Base-by-base conservation (phyloP, 2,329 filamentous ascomycete genomes). In the Hypoxylon sp. region DNA sequence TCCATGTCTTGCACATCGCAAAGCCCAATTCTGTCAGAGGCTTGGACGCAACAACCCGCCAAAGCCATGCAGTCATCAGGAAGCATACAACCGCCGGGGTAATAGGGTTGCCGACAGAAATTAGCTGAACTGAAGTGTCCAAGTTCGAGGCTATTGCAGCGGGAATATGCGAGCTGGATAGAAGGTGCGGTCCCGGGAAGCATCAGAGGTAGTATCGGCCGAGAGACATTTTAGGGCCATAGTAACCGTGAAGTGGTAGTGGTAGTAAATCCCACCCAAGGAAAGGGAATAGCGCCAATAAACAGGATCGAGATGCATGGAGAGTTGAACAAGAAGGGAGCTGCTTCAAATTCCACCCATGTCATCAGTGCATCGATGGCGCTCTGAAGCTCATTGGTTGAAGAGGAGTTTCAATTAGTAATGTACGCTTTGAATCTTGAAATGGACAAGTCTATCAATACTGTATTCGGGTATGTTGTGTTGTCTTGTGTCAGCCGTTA, bases 371-470 rank as follows among this genome's bases (percentile, higher is more conserved):
- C 37, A 43, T 43, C 9, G 3, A 23, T 41, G 34, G 27, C 32
- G 1, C 12, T 50, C 14, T 12, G 19, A 21, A 9, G 3, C 11
- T 6, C 25, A 29, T 47, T 47, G 23, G 45, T 12, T n/a, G 7
- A 29, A 47, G 12, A 19, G 5, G 16, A 7, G 51, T 5, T 29
- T 43, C 4, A 43, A 54, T 54, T 25, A 19, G 37, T 54, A 54
- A 43, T 47, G 6, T 5, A 21, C 32, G 16, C 29, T 21, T 32
- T 8, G 7, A 41, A 32, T 45, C 25, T 32, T 2, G 19, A 54
- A 32, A 32, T 29, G n/a, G 37, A 45, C 27, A 37, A 39, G 30
- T 55, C 25, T 30, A 19, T 23, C 21, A 34, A 34, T 55, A 21
- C 16, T 41, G 12, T 45, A n/a, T n/a, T n/a, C n/a, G n/a, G 27